Base-by-base conservation (phyloP, 805 yeast species). In the Cyberlindnera subsufficiens region DNA sequence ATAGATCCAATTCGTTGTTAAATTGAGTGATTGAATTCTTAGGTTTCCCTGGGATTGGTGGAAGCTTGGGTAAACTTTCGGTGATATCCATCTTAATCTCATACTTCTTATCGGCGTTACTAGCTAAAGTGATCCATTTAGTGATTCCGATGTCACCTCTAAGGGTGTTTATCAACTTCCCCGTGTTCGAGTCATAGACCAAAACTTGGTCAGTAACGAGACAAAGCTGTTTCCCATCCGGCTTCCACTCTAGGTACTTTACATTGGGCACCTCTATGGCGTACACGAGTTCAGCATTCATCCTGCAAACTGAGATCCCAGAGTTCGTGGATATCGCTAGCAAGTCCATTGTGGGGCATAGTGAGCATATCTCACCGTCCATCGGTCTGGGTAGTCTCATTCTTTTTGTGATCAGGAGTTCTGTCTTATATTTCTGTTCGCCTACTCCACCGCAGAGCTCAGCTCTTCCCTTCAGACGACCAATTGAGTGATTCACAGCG, bases 281-380 rank as follows among this genome's bases (percentile, higher is more conserved):
- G 68, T 77, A 78, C 5, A 78, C 74, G 17, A 74, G 51, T 45
- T 72, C 74, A 1, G 81, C 82, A 44, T 71, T 74, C 34, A 71
- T 58, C 38, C 86, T 69, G 49, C 72, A 76, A 9, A 80, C 69
- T 65, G 77, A 67, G 5, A 79, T 53, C 43, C 81, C 84, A 59
- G 75, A 61, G 9, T 41, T 46, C 25, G 57, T 56, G 9, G 78
- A 65, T 2, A 79, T 55, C 6, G 78, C 73, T 30, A 82, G 48
- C 29, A 77, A 65, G 47, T 75, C 75, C 68, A 77, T 71, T 9
- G 71, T 63, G 2, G 82, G 82, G 52, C 80, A 76, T 69, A 74
- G 70, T 33, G 49, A 37, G 34, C 48, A 47, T 17, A 44, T 30
- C 16, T 41, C 14, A 1, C 45, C 58, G 19, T 54, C 55, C n/a